phyloP scores from a whole-genome alignment of 495 filamentous ascomycete species.

The Annulohypoxylon nitens region DNA sequence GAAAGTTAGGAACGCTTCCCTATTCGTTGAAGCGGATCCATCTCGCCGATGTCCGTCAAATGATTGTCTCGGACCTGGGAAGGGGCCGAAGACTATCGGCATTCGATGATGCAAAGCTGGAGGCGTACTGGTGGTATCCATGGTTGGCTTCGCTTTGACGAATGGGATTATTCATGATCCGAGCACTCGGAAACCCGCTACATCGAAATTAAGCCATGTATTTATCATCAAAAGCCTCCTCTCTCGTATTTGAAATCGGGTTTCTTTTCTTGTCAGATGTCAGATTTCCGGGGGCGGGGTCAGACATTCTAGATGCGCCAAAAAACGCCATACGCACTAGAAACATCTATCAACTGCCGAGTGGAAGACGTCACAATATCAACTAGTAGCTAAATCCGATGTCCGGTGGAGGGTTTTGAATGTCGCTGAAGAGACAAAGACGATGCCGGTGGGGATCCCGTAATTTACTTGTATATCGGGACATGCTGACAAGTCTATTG shows the following conservation, averaged over 20 bases:
- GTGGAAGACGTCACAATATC: not conserved
- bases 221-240: not conserved
- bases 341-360: no score
- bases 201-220: not conserved
- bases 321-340: no score
- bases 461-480: not conserved
- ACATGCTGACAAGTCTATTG: not conserved
- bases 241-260: no score
- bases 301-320: no score
- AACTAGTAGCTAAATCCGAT: no score
- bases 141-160: not conserved
- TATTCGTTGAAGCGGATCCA: constrained; percentile 12
- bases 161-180: not conserved
- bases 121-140: constrained; percentile 6
- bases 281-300: no score
- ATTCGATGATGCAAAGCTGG: constrained; percentile 21
- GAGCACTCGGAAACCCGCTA: not conserved
- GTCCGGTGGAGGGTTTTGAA: not conserved
- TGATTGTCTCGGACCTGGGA: constrained; percentile 25
- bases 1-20: constrained; percentile 30
- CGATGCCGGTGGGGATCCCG: constrained; percentile 12
- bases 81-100: constrained; percentile 25
- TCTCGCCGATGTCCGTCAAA: constrained; percentile 18
- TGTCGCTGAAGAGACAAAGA: not conserved
- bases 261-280: no score